These are phyloP conservation scores for Petunia secreta DNA, from an alignment of 257 asterid genomes.

Conservation along the genomic window DNA sequence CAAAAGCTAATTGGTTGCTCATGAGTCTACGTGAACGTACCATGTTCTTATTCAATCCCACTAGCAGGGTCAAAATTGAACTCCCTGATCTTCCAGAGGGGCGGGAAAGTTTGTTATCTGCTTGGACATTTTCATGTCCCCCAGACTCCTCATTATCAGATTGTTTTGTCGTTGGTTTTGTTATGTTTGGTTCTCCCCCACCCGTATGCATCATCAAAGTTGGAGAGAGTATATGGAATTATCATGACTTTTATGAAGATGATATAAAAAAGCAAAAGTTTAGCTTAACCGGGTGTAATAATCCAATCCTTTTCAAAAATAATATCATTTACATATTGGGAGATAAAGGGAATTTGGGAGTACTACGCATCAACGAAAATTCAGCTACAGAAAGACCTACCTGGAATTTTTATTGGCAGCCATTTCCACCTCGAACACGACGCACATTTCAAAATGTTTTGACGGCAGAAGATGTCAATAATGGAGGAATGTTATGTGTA, in stretches of 20 bases:
- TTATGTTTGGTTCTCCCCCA: background rate
- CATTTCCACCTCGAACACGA: background rate
- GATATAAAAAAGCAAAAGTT: too few species aligned
- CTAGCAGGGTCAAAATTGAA: background rate
- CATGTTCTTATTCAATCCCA: background rate
- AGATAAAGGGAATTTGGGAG: background rate
- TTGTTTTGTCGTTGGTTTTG: background rate
- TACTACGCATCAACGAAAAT: background rate
- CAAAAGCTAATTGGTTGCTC: background rate
- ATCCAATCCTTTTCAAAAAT: too few species aligned
- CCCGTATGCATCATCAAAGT: background rate
- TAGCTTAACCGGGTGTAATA: too few species aligned
- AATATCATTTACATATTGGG: too few species aligned
- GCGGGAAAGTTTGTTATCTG: background rate
- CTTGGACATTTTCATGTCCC: background rate
- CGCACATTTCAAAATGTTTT: background rate
- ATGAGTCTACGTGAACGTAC: background rate
- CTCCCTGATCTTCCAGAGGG: background rate
- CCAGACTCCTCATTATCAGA: background rate
- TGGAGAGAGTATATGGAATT: too few species aligned
- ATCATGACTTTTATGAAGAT: too few species aligned
- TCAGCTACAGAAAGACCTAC: background rate
- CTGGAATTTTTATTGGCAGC: background rate
- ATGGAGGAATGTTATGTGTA: background rate
- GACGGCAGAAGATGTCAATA: background rate